phyloP scores from a whole-genome alignment of 1,284 basidiomycete species.

The Melampsora larici-populina region DNA sequence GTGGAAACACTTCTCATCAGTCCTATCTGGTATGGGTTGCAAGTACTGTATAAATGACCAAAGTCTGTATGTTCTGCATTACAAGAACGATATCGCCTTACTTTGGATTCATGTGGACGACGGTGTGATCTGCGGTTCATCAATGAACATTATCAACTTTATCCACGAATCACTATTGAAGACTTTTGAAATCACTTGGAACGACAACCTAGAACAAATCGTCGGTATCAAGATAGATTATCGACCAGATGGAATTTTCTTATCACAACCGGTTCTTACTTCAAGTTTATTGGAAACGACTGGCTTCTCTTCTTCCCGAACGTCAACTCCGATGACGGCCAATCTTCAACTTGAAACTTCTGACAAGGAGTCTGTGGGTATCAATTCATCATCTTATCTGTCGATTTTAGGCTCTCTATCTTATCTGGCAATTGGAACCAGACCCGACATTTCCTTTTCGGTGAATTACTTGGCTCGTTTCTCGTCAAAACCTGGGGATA shows the following conservation, averaged over 20 bases:
- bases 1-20: conserved; percentile 3
- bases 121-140: neutral
- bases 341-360: neutral
- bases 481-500: neutral
- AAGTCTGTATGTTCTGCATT: neutral
- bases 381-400: neutral
- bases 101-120: conserved; percentile 21
- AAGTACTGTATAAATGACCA: neutral
- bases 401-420: neutral
- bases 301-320: neutral
- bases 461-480: neutral
- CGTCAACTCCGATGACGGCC: neutral
- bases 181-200: neutral
- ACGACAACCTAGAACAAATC: neutral
- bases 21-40: neutral
- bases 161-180: neutral
- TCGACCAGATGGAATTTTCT: too few species aligned
- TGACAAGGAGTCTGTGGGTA: neutral
- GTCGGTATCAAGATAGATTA: conserved; percentile 20
- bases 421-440: neutral
- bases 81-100: neutral
- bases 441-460: neutral
- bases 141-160: neutral
- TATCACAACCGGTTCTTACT: neutral
- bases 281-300: neutral